Evolutionary conservation across 2,329 filamentous ascomycete species (phyloP), one percentile per base, ranked within the genome.

Genomic region (Diaporthe nobilis): DNA sequence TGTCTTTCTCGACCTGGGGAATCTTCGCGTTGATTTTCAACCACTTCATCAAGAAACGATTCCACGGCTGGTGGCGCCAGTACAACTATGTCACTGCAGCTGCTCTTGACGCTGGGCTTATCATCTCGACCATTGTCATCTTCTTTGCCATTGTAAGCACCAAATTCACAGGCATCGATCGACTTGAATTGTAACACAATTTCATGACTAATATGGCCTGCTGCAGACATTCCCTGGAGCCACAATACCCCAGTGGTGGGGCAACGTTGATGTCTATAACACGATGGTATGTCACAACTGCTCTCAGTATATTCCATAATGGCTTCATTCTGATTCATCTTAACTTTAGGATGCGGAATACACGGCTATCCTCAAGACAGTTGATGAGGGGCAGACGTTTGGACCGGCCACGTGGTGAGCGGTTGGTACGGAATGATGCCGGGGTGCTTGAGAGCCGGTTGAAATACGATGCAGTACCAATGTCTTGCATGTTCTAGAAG

Each of bases 1-100:
- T 92, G 37, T 91, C 87, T 78, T 92, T 92, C 79, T 88, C 89
- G 15, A 83, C 86, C 4, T 92, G 91, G 91, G 89, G 87, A 4
- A 82, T 90, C 22, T 85, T 90, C 17, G 90, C 91, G 0, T 85
- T 88, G 61, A 74, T 91, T 42, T 92, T 92, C 82, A 91, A 93
- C 79, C 87, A 89, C 77, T 85, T 83, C 71, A 90, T 92, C 76
- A 86, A 87, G 44, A 86, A 86, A 78, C 84, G 85, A 57, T 90
- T 84, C 80, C 83, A 84, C n/a, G 90, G 87, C 0, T 92, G 91
- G 91, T 93, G 91, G 91, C 85, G 86, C 74, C 90, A 88, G 20
- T 86, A 86, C 75, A 86, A 85, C 77, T 86, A 85, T 76, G 80
- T 85, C 68, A 85, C 85, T 1, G 83, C 85, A 0, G 84, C 84